Evolutionary conservation across 176 grass and related monocot genomes (phyloP).

Genomic region (Hyparrhenia diplandra): DNA sequence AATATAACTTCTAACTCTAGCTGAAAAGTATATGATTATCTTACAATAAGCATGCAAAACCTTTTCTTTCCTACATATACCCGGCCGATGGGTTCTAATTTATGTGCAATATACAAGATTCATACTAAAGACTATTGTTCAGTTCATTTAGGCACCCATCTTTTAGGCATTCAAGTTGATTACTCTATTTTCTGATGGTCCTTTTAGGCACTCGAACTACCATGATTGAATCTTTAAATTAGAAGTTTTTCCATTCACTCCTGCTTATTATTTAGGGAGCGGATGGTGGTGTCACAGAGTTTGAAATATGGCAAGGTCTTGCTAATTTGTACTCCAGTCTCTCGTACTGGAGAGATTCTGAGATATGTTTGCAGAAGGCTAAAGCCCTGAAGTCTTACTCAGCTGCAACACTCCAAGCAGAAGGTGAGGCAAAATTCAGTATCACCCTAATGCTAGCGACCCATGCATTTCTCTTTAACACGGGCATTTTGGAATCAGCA

Average conservation of each 20-base stretch:
- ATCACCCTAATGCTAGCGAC: neutral
- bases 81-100: too few relatives aligned
- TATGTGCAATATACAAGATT: too few relatives aligned
- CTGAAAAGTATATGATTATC: neutral
- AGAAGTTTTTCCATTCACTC: neutral
- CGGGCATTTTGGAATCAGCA: neutral
- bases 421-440: conserved; percentile 40
- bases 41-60: too few relatives aligned
- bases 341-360: conserved; percentile 64
- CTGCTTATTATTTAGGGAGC: conserved; percentile 5
- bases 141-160: too few relatives aligned
- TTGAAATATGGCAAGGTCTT: conserved; percentile 97
- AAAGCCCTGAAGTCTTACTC: conserved; percentile 65
- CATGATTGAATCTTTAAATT: neutral
- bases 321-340: conserved; percentile 80
- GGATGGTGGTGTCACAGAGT: conserved; percentile 53
- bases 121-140: too few relatives aligned
- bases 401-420: conserved; percentile 57
- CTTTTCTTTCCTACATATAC: too few relatives aligned
- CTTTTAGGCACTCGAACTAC: neutral
- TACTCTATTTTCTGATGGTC: too few relatives aligned
- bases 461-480: neutral
- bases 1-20: neutral
- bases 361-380: conserved; percentile 94
- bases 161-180: too few relatives aligned